These are phyloP conservation scores for Coriaria nepalensis DNA, from an alignment of 306 rosid genomes.

Conservation along the genomic window DNA sequence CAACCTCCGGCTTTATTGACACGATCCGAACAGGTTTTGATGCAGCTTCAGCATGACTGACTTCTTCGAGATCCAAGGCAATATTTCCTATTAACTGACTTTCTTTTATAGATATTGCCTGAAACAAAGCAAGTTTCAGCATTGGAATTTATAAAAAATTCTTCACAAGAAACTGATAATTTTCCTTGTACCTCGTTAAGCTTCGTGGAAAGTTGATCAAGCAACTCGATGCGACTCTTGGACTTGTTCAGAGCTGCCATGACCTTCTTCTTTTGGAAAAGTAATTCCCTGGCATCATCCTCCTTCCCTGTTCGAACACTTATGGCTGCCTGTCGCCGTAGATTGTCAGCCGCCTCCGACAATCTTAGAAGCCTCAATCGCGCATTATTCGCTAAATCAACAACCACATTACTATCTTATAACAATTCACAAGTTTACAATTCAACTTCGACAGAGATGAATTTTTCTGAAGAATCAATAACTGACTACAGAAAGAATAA, in stretches of 20 bases:
- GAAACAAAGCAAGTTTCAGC: slow-evolving; percentile 27
- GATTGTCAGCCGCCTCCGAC: slow-evolving; percentile 94
- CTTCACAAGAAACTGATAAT: not conserved
- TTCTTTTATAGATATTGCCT: slow-evolving; percentile 79
- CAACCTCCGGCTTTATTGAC: slow-evolving; percentile 35
- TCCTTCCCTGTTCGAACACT: slow-evolving; percentile 61
- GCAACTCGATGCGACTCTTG: slow-evolving; percentile 62
- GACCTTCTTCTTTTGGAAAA: slow-evolving; percentile 81
- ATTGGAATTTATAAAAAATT: slow-evolving; percentile 1
- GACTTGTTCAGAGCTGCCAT: slow-evolving; percentile 81
- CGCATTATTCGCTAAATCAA: slow-evolving; percentile 67
- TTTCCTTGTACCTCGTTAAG: slow-evolving; percentile 51
- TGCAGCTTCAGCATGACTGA: slow-evolving; percentile 27
- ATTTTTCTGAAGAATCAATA: too few relatives aligned
- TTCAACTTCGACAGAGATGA: too few relatives aligned
- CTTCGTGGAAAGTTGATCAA: slow-evolving; percentile 59
- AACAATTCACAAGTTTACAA: too few relatives aligned
- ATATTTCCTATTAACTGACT: slow-evolving; percentile 63
- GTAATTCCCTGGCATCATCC: slow-evolving; percentile 60
- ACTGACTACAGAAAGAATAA: too few relatives aligned
- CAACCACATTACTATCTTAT: too few relatives aligned
- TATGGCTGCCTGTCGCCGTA: slow-evolving; percentile 63
- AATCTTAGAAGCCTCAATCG: slow-evolving; percentile 68
- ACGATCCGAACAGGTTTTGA: slow-evolving; percentile 57
- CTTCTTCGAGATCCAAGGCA: slow-evolving; percentile 42